Percentiles rank a stretch among this genome's conserved stretches.
Evolutionary conservation across 352 stramenopile genomes (phyloP).

Genomic region (Plasmopara halstedii): DNA sequence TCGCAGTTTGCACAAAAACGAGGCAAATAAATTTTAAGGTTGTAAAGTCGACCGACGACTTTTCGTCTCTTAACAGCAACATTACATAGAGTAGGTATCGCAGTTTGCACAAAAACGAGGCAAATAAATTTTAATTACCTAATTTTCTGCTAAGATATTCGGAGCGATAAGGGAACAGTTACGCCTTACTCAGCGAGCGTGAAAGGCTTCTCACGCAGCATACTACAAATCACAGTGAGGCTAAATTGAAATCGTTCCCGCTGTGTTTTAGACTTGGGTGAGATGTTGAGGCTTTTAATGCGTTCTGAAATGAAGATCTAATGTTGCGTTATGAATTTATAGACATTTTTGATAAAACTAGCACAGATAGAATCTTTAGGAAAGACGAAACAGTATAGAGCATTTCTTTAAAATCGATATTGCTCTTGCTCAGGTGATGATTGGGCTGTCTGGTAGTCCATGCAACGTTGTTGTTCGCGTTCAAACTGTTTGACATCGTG

Average conservation of each 20-base stretch:
- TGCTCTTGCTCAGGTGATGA: not conserved
- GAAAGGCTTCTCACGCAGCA: not conserved
- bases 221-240: too few relatives aligned
- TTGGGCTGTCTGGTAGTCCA: not conserved
- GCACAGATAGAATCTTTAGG: too few relatives aligned
- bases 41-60: slow-evolving; percentile 30
- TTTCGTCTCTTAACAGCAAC: not conserved
- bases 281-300: too few relatives aligned
- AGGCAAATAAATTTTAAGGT: slow-evolving; percentile 14
- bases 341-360: too few relatives aligned
- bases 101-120: not conserved
- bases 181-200: too few relatives aligned
- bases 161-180: not conserved
- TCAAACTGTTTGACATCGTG: slow-evolving; percentile 12
- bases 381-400: not conserved
- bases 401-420: slow-evolving; percentile 1
- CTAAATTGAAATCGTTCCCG: too few relatives aligned
- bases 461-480: slow-evolving; percentile 8
- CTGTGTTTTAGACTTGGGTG: not conserved
- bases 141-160: not conserved
- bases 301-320: too few relatives aligned
- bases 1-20: not conserved
- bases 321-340: too few relatives aligned
- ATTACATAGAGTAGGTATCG: too few relatives aligned
- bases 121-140: not conserved